Percentiles rank a stretch among this genome's conserved stretches.
Evolutionary conservation across 2,329 filamentous ascomycete species (phyloP).

Genomic region (Pestalotiopsis sp.): DNA sequence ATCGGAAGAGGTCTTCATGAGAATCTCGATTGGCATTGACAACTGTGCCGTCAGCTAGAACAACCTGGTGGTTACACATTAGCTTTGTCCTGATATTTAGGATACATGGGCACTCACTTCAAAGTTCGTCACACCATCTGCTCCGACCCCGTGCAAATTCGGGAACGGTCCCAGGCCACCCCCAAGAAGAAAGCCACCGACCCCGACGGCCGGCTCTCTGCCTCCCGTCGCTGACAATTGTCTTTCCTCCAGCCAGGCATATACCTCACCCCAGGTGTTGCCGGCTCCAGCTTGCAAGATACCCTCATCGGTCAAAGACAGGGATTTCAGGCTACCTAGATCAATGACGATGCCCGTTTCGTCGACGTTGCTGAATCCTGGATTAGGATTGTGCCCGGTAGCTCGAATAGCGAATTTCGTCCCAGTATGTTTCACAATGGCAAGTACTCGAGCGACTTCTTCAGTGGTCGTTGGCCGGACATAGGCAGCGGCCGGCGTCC

Average conservation of each 20-base stretch:
- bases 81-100: background rate
- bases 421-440: constrained; percentile 9
- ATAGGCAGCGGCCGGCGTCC: constrained; percentile 19
- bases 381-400: constrained; percentile 21
- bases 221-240: constrained; percentile 19
- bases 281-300: constrained; percentile 15
- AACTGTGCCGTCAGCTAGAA: constrained; percentile 21
- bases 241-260: constrained; percentile 19
- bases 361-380: constrained; percentile 20
- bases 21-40: constrained; percentile 19
- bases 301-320: constrained; percentile 10
- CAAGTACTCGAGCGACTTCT: constrained; percentile 18
- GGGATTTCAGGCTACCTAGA: constrained; percentile 15
- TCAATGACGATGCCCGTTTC: constrained; percentile 22
- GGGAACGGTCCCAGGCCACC: constrained; percentile 23
- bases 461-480: constrained; percentile 12
- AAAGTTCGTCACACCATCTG: constrained; percentile 21
- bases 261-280: constrained; percentile 19
- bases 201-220: constrained; percentile 19
- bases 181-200: constrained; percentile 22
- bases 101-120: constrained; percentile 13
- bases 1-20: constrained; percentile 19
- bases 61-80: constrained; percentile 5
- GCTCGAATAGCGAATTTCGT: constrained; percentile 21
- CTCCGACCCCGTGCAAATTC: constrained; percentile 20